Evolutionary conservation across 2,329 filamentous ascomycete genomes (phyloP), one percentile per base, ranked within the genome.

Genomic region (Plectosphaerella plurivora): DNA sequence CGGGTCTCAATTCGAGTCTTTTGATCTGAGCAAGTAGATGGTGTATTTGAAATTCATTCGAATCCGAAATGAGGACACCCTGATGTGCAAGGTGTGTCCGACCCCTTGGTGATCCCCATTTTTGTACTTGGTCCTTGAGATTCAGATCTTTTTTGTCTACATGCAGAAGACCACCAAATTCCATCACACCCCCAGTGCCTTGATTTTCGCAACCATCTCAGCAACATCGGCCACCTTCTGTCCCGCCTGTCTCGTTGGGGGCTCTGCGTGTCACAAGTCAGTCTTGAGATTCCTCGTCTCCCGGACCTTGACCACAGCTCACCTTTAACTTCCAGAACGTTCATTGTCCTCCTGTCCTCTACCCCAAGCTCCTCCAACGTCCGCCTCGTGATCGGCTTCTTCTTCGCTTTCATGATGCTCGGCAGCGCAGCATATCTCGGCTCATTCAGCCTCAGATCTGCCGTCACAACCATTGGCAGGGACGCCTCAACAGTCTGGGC

Each of bases 401-500:
- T 99, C 88, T 99, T 99, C 50, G 94, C 94, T 86, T 97, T 99
- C 94, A 99, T 99, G 60, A 99, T 97, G 69, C 97, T 97, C 49
- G 92, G 93, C 82, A 99, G 71, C 72, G 85, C 96, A 18, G 93
- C 94, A 70, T 96, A 99, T 59, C 94, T 79, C 54, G 94, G 94
- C 82, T 95, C 91, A 67, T 99, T 99, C 69, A 99, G 76, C 49
- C 94, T 78, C 74, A 99, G 71, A 76, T 99, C 94, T 56, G 94
- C 96, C 56, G 94, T 99, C 62, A 99, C 89, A 50, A 99, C 77
- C 85, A 97, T 86, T 0, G 94, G 94, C 71, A 99, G 73, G 76
- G 88, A 89, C 1, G 89, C 86, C 69, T 80, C 81, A 51, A 99
- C 76, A 57, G 92, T 97, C 81, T 99, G 94, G 3, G 89, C 88